Base-by-base conservation (phyloP, 2,329 filamentous ascomycete species). In the Trichoderma simmonsii region DNA sequence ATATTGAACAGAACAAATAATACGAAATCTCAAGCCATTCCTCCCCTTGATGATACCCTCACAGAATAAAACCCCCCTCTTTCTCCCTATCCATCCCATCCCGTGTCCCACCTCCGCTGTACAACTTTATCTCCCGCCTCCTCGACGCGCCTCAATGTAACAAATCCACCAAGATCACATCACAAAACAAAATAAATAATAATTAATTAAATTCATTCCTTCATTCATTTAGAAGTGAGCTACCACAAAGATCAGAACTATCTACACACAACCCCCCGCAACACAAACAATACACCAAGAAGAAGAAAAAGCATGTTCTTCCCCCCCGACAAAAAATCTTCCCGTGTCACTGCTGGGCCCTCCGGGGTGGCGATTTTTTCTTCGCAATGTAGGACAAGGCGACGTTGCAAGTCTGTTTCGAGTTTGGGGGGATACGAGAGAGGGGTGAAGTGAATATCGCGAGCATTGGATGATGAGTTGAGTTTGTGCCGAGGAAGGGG, bases 361-460 rank as follows among this genome's bases (percentile, higher is more conserved):
- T 54, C 43, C 39, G 39, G 68, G 12, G 56, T 62, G 57, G 57
- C 43, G 59, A 61, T 63, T 32, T 63, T 63, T 32, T 14, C 21
- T 43, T 54, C 28, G 21, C 9, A 18, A 28, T 34, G 69, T 71
- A 60, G 61, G 61, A 71, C 69, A 65, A 64, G 62, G 43, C 28
- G 32, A 51, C 69, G 69, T 66, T 71, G 69, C 69, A 71, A 66
- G 69, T 60, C 48, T 60, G 69, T 71, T 71, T 71, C 69, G 69
- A 65, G 54, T 65, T 66, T 60, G 28, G 65, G 54, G 54, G 54
- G 28, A 66, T 60, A 71, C 69, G 51, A 66, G 54, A 43, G 26
- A 51, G 61, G 51, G 36, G 61, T 28, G 54, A n/a, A 9, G 6
- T 36, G 34, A 36, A 4, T 59, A 18, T 30, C 18, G n/a, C 18